Percentiles rank a stretch among this genome's conserved stretches.
phyloP scores from a whole-genome alignment of 352 stramenopile genomes.

The Phytophthora crassamura region DNA sequence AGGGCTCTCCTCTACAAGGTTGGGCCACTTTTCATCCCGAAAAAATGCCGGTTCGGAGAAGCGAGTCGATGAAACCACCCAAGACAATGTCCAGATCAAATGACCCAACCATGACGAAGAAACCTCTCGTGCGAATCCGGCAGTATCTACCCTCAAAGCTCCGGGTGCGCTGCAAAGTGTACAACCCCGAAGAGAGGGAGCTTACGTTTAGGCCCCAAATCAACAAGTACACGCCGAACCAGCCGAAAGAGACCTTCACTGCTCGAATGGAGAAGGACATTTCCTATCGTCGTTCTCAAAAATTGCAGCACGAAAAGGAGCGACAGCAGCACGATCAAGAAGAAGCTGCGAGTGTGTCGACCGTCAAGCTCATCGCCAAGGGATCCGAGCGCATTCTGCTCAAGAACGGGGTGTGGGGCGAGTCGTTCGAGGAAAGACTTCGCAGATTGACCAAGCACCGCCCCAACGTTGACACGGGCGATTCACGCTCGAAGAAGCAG shows the following conservation, averaged over 20 bases:
- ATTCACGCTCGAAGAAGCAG: slow-evolving; percentile 15
- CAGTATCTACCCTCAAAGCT: slow-evolving; percentile 23
- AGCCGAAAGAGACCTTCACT: slow-evolving; percentile 26
- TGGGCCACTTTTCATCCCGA: slow-evolving; percentile 64
- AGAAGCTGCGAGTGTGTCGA: slow-evolving; percentile 12
- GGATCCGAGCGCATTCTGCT: slow-evolving; percentile 61
- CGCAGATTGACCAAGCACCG: slow-evolving; percentile 34
- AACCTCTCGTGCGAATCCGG: slow-evolving; percentile 27
- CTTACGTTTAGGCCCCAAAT: slow-evolving; percentile 65
- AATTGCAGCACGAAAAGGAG: slow-evolving; percentile 25
- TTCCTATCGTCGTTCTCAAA: slow-evolving; percentile 31
- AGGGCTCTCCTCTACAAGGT: slow-evolving; percentile 18
- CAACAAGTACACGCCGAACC: slow-evolving; percentile 32
- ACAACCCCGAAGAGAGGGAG: slow-evolving; percentile 41
- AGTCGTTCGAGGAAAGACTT: slow-evolving; percentile 44
- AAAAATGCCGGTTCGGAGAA: slow-evolving; percentile 49
- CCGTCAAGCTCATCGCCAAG: slow-evolving; percentile 45
- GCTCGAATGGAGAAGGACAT: slow-evolving; percentile 61
- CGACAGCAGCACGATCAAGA: slow-evolving; percentile 32
- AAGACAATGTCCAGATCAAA: slow-evolving; percentile 8
- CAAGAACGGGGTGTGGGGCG: slow-evolving; percentile 59
- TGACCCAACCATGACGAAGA: slow-evolving; percentile 3
- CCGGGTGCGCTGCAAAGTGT: slow-evolving; percentile 18
- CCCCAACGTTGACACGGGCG: neutral
- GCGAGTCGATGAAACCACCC: slow-evolving; percentile 12